Evolutionary conservation across 1,139 yeast genomes (phyloP).

Genomic region (Protomyces macrosporus): DNA sequence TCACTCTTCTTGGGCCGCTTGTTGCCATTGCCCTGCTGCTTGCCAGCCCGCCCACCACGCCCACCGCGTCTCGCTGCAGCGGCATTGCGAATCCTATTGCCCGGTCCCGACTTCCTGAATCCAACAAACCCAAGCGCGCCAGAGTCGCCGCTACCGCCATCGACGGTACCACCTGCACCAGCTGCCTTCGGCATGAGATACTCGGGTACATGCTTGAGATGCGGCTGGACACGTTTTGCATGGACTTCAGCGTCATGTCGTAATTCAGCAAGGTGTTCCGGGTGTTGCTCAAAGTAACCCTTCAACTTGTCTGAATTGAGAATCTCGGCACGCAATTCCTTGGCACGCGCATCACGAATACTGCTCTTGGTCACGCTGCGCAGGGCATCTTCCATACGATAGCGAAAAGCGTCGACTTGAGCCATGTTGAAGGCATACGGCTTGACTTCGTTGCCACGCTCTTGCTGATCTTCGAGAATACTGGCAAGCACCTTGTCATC

Average conservation of each 20-base stretch:
- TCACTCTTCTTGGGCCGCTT: constrained; percentile 31
- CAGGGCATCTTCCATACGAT: constrained; percentile 95
- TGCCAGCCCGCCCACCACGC: constrained; percentile 24
- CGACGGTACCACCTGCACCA: constrained; percentile 26
- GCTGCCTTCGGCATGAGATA: constrained; percentile 83
- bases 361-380: constrained; percentile 88
- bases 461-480: constrained; percentile 71
- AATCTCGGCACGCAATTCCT: constrained; percentile 82
- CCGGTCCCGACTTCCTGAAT: constrained; percentile 3
- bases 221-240: constrained; percentile 74
- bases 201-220: constrained; percentile 87
- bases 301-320: constrained; percentile 83
- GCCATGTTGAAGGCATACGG: constrained; percentile 90
- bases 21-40: constrained; percentile 7
- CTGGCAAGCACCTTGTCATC: constrained; percentile 82
- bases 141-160: neutral
- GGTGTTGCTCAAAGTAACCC: constrained; percentile 94
- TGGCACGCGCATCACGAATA: constrained; percentile 87
- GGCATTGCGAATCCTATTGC: constrained; percentile 17
- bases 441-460: constrained; percentile 37
- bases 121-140: constrained; percentile 11
- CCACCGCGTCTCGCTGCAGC: constrained; percentile 17
- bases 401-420: constrained; percentile 93
- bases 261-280: constrained; percentile 83
- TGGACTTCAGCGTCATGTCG: constrained; percentile 90